Base-by-base conservation (phyloP, 2,329 filamentous ascomycete genomes). In the Microdochium bolleyi region DNA sequence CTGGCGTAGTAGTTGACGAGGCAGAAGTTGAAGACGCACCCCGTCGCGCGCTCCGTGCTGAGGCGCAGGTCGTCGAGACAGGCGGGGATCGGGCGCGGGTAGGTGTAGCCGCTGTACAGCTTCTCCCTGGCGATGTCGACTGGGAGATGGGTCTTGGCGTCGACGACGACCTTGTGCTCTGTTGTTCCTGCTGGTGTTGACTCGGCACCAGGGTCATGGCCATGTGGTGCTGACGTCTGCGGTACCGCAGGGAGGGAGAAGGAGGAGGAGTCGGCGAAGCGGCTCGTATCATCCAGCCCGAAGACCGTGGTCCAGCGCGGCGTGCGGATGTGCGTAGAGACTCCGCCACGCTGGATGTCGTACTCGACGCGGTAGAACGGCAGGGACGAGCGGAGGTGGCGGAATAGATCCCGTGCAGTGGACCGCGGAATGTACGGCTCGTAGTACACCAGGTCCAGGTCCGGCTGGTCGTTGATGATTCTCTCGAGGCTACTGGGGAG, bases 1-100 rank as follows among this genome's bases (percentile, higher is more conserved):
- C 79, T 80, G n/a, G 85, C 84, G 63, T 92, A 92, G 70, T 92
- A 92, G 62, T 92, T 92, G 3, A 92, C 86, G 1, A 92, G 76
- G 55, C 84, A 88, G 64, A 92, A 89, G 64, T 92, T 92, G 69
- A 87, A 92, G 1, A 63, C 76, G 61, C 80, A 80, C n/a, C 76
- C 77, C 1, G 85, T 88, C 0, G 81, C 79, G 3, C 76, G 74
- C 66, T 92, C 86, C 1, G 86, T 83, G 10, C 82, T 74, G 32
- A 67, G 70, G 10, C 83, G 79, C 8, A 92, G 74, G 5, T 75
- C 67, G 38, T 88, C 80, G 0, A 92, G 76, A 60, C 87, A 90
- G 52, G 78, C 69, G 0, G 88, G 88, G 1, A 92, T 79, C 1
- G 87, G 88, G 0, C 88, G 78, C 0, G 88, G 88, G 0, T 70